These are phyloP conservation scores for Aspergillus brunneoviolaceus DNA, from an alignment of 2,329 filamentous ascomycete genomes.

Conservation along the genomic window DNA sequence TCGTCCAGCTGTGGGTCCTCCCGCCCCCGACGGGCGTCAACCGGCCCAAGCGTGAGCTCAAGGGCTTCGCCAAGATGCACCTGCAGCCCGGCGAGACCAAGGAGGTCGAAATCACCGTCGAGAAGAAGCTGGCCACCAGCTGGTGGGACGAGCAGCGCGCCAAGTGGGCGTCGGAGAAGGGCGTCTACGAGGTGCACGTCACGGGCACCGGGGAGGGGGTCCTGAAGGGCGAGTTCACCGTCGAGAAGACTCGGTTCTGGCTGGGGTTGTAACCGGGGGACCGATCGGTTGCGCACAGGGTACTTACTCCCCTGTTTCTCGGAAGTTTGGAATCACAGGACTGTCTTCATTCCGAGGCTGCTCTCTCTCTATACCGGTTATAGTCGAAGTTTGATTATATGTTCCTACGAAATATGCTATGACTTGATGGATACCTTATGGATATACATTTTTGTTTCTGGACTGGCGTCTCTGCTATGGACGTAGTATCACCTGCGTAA, in stretches of 20 bases:
- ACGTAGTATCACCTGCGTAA: too few species aligned
- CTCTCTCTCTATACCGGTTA: too few species aligned
- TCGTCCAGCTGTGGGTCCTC: constrained; percentile 57
- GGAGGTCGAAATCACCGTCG: constrained; percentile 54
- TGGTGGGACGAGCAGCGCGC: constrained; percentile 70
- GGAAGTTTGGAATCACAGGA: too few species aligned
- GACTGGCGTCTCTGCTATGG: too few species aligned
- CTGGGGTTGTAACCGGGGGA: constrained; percentile 52
- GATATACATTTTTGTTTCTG: too few species aligned
- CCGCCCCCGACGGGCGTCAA: constrained; percentile 52
- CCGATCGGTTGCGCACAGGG: too few species aligned
- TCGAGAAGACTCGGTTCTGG: constrained; percentile 67
- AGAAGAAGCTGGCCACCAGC: constrained; percentile 64
- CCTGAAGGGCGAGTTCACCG: constrained; percentile 55
- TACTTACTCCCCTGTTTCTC: too few species aligned
- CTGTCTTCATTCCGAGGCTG: too few species aligned
- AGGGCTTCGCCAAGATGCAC: constrained; percentile 65
- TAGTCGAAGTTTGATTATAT: not conserved
- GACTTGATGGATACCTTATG: not conserved
- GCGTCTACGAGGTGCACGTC: constrained; percentile 63
- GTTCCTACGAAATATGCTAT: not conserved
- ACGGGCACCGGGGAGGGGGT: constrained; percentile 55
- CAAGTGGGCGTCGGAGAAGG: constrained; percentile 66
- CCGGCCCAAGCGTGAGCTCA: constrained; percentile 61
- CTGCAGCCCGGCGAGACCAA: constrained; percentile 61